Evolutionary conservation across 202 grass and related monocot species (phyloP).

Genomic region (Saccharum hybrid): DNA sequence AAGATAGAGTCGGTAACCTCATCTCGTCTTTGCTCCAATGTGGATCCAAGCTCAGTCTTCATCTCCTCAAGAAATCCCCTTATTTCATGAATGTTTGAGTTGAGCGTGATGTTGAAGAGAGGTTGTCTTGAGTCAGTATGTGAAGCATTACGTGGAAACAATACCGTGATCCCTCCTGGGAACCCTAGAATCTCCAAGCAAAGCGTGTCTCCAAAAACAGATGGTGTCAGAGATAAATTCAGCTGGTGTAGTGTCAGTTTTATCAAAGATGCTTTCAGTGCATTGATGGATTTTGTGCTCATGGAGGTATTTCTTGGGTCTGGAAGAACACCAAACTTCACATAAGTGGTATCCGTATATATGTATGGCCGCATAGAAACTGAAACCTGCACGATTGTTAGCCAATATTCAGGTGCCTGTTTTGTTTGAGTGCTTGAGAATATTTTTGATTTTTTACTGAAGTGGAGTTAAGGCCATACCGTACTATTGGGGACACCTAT

Average conservation of each 20-base stretch:
- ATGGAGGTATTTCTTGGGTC: conserved; percentile 59
- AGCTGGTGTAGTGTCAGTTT: conserved; percentile 59
- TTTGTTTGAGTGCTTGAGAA: not conserved
- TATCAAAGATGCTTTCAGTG: conserved; percentile 54
- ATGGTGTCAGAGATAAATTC: conserved; percentile 62
- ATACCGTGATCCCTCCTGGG: conserved; percentile 72
- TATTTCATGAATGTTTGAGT: conserved; percentile 52
- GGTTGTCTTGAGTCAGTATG: conserved; percentile 17
- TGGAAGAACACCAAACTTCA: conserved; percentile 65
- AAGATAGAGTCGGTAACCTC: conserved; percentile 38
- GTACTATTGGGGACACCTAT: conserved; percentile 63
- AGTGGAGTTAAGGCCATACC: conserved; percentile 33
- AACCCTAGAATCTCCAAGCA: conserved; percentile 69
- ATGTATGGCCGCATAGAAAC: conserved; percentile 46
- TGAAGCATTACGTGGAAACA: conserved; percentile 40
- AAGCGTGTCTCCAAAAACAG: conserved; percentile 60
- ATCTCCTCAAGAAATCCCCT: conserved; percentile 40
- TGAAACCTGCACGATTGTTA: conserved; percentile 58
- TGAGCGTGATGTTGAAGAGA: conserved; percentile 63
- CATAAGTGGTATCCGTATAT: conserved; percentile 49
- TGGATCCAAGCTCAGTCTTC: conserved; percentile 35
- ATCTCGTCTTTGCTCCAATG: conserved; percentile 37
- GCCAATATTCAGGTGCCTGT: not conserved
- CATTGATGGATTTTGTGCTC: conserved; percentile 45
- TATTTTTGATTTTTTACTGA: not conserved